phyloP scores from a whole-genome alignment of 2,329 filamentous ascomycete genomes.

The Cadophora sp. region DNA sequence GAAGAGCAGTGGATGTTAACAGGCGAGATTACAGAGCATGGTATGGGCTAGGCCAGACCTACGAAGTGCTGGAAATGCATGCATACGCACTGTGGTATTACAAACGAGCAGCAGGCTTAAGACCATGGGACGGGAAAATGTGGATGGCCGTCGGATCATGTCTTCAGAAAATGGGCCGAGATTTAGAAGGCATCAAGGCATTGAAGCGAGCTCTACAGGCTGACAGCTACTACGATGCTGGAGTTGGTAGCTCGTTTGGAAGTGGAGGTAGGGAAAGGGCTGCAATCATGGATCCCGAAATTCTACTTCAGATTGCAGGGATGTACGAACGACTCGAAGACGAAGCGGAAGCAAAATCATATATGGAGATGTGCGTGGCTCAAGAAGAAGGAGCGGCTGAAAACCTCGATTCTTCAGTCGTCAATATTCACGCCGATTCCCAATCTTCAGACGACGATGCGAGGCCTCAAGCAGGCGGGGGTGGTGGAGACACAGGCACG shows the following conservation, averaged over 20 bases:
- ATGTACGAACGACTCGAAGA: slow-evolving; percentile 86
- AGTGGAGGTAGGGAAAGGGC: slow-evolving; percentile 55
- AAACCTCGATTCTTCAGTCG: slow-evolving; percentile 47
- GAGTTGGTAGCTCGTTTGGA: slow-evolving; percentile 50
- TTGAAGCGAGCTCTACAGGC: slow-evolving; percentile 91
- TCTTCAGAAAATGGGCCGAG: slow-evolving; percentile 85
- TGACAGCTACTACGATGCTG: slow-evolving; percentile 82
- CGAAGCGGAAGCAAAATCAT: slow-evolving; percentile 81
- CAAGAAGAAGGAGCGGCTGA: slow-evolving; percentile 78
- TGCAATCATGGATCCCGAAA: slow-evolving; percentile 81
- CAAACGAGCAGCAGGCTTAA: slow-evolving; percentile 88
- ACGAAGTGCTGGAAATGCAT: slow-evolving; percentile 97
- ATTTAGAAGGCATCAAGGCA: slow-evolving; percentile 91
- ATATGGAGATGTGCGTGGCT: slow-evolving; percentile 94
- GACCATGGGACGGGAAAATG: slow-evolving; percentile 98
- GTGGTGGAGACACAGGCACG: slow-evolving; percentile 60
- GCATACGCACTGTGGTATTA: slow-evolving; percentile 98
- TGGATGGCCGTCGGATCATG: slow-evolving; percentile 97
- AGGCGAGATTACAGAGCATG: slow-evolving; percentile 95
- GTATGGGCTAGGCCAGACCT: slow-evolving; percentile 97
- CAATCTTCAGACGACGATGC: slow-evolving; percentile 54
- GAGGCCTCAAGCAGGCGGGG: slow-evolving; percentile 41
- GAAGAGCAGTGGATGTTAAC: slow-evolving; percentile 94
- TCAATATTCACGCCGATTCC: slow-evolving; percentile 63
- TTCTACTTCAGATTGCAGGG: slow-evolving; percentile 85